Base-by-base conservation (phyloP, 2,329 filamentous ascomycete genomes). In the Lecanicillium sp. region DNA sequence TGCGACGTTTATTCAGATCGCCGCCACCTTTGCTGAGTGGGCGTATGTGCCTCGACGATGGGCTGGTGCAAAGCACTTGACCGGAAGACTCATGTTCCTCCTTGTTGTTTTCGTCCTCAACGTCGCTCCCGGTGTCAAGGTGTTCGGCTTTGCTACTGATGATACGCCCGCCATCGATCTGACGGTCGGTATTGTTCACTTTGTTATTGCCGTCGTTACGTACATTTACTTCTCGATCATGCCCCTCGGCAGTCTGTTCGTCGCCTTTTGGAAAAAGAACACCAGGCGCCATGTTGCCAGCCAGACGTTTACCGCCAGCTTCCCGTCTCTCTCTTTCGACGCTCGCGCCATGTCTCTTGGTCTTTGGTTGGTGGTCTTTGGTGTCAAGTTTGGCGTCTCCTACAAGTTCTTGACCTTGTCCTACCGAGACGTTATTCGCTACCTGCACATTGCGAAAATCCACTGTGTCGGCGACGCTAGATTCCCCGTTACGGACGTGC, bases 301-400 rank as follows among this genome's bases (percentile, higher is more conserved):
- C 55, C 92, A 98, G 64, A 98, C 92, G 0, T 98, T 98, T 59
- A 98, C 92, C 0, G 92, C 92, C 22, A 95, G 89, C 60, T 98
- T 82, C 60, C 87, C 92, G 5, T 80, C 77, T 12, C 78, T 98
- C 11, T 69, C 73, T 29, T 90, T 92, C 40, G 95, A 95, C 49
- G 88, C 95, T 59, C 88, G 92, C 78, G 92, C 87, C 70, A 89
- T 96, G 84, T 98, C 92, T 0, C 95, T 89, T 53, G 89, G 90
- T 57, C 67, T 98, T 1, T 98, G 92, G 92, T 65, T 85, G 6
- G 71, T 80, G 38, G 88, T 96, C 34, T 96, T 96, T 51, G 86
- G 80, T 42, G 82, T 85, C 48, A 98, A 98, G 67, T 76, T 96
- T 51, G 77, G 80, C 36, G 90, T 95, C 61, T 96, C 92, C 0